Percentiles rank a stretch among this genome's conserved stretches.
phyloP scores from a whole-genome alignment of 2,329 filamentous ascomycete species.

The Sodiomyces alkalinus region DNA sequence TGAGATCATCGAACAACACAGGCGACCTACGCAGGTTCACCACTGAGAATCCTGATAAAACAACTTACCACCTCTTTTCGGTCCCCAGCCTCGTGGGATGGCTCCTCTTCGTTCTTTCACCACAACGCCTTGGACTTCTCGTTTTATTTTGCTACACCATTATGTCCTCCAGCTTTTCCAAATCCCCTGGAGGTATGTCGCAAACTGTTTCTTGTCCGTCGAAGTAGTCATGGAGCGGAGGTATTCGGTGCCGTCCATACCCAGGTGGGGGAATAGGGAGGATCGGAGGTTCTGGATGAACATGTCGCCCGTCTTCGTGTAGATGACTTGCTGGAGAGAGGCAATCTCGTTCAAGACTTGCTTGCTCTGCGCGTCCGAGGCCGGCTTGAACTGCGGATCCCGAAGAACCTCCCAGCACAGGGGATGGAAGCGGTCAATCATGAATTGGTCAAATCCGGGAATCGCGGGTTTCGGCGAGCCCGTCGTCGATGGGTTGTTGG shows the following conservation, averaged over 20 bases:
- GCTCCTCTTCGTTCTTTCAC: too few species aligned
- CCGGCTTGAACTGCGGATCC: constrained; percentile 63
- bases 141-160: too few species aligned
- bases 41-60: too few species aligned
- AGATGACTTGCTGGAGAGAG: constrained; percentile 73
- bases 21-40: too few species aligned
- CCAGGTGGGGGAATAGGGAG: constrained; percentile 48
- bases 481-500: constrained; percentile 32
- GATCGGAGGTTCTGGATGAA: constrained; percentile 58
- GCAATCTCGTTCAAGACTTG: constrained; percentile 83
- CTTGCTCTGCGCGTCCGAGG: constrained; percentile 70
- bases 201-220: constrained; percentile 44
- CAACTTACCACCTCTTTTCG: too few species aligned
- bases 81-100: too few species aligned
- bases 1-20: too few species aligned
- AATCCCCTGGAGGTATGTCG: constrained; percentile 46
- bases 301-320: constrained; percentile 71
- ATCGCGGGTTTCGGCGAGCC: constrained; percentile 43
- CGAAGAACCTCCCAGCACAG: constrained; percentile 81
- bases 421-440: constrained; percentile 77
- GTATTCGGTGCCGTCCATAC: constrained; percentile 46
- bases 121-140: too few species aligned
- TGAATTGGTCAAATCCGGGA: constrained; percentile 82
- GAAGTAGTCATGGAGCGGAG: constrained; percentile 42
- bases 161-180: constrained; percentile 31